Percentiles rank a stretch among this genome's conserved stretches.
phyloP scores from a whole-genome alignment of 2,329 filamentous ascomycete species.

The Trichoderma sp. region DNA sequence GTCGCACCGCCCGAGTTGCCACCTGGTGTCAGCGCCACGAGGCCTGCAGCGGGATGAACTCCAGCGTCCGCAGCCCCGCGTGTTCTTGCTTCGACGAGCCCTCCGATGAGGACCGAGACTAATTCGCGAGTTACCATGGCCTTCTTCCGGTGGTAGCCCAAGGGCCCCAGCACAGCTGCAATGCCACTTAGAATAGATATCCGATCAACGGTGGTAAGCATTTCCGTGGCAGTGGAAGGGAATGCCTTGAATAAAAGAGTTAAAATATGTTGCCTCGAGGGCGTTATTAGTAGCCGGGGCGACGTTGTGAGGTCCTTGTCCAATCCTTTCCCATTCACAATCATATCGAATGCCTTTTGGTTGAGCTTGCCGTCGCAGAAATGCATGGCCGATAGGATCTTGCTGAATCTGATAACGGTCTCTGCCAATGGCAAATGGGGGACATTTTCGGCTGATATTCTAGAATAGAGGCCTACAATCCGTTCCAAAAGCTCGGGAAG shows the following conservation, averaged over 20 bases:
- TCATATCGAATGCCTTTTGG: conserved; percentile 60
- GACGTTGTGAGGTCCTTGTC: conserved; percentile 52
- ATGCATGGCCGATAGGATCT: conserved; percentile 68
- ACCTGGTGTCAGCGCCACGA: conserved; percentile 67
- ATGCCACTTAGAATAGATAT: conserved; percentile 82
- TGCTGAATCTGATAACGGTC: conserved; percentile 71
- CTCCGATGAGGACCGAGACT: conserved; percentile 77
- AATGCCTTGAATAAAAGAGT: conserved; percentile 68
- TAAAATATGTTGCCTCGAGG: conserved; percentile 64
- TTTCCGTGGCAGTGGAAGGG: conserved; percentile 65
- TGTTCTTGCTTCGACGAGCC: conserved; percentile 86
- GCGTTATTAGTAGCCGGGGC: conserved; percentile 57
- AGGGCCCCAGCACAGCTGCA: conserved; percentile 75
- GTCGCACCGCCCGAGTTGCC: conserved; percentile 47
- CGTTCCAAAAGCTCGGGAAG: conserved; percentile 75
- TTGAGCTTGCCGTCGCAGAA: conserved; percentile 64
- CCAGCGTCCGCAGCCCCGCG: conserved; percentile 94
- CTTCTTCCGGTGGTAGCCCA: conserved; percentile 86
- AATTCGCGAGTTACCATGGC: conserved; percentile 87
- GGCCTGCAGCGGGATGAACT: conserved; percentile 87
- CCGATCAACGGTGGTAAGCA: conserved; percentile 72
- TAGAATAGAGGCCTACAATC: conserved; percentile 72
- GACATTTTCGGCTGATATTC: conserved; percentile 68
- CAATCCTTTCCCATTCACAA: conserved; percentile 63
- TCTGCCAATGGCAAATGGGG: conserved; percentile 73